A percentile compares a stretch with the other conserved stretches of the same genome.
These are phyloP conservation scores for Psilocybe subaeruginosa DNA, from an alignment of 768 basidiomycete genomes.

Conservation along the genomic window DNA sequence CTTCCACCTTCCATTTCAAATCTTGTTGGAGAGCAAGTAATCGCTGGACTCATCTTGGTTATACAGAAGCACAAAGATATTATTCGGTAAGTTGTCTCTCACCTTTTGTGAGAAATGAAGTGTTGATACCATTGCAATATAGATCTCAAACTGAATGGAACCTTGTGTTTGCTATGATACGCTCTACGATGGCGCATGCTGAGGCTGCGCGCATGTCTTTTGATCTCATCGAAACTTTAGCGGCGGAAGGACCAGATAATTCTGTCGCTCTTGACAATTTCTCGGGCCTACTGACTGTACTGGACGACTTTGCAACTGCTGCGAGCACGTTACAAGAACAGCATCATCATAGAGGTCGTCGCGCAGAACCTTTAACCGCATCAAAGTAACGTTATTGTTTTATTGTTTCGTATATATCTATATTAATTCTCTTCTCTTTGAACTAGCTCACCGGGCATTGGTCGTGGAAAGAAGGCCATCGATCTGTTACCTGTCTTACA, in stretches of 20 bases:
- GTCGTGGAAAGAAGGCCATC: slow-evolving; percentile 81
- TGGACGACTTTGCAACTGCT: slow-evolving; percentile 85
- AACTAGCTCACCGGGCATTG: slow-evolving; percentile 74
- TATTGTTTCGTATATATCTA: slow-evolving; percentile 2
- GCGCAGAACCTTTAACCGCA: slow-evolving; percentile 49
- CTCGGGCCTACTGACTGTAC: slow-evolving; percentile 71
- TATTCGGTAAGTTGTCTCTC: slow-evolving; percentile 52
- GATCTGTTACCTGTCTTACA: slow-evolving; percentile 80
- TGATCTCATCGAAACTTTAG: slow-evolving; percentile 71
- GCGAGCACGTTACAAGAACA: slow-evolving; percentile 64
- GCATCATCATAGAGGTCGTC: slow-evolving; percentile 56
- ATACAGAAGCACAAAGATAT: slow-evolving; percentile 77
- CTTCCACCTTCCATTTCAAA: slow-evolving; percentile 76
- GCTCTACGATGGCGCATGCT: slow-evolving; percentile 82
- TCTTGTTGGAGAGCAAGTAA: slow-evolving; percentile 90
- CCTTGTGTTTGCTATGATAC: slow-evolving; percentile 84
- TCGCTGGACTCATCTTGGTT: slow-evolving; percentile 78
- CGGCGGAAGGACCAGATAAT: slow-evolving; percentile 60
- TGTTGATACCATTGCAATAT: not conserved
- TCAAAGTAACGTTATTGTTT: slow-evolving; percentile 45
- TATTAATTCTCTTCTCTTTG: slow-evolving; percentile 50
- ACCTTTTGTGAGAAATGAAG: not conserved
- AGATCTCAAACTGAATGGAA: slow-evolving; percentile 98
- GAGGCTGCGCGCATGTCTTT: slow-evolving; percentile 89
- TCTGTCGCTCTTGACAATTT: slow-evolving; percentile 80